Conservation (phyloP, 2,329 filamentous ascomycete genomes). For the Paraphoma chrysanthemicola region DNA sequence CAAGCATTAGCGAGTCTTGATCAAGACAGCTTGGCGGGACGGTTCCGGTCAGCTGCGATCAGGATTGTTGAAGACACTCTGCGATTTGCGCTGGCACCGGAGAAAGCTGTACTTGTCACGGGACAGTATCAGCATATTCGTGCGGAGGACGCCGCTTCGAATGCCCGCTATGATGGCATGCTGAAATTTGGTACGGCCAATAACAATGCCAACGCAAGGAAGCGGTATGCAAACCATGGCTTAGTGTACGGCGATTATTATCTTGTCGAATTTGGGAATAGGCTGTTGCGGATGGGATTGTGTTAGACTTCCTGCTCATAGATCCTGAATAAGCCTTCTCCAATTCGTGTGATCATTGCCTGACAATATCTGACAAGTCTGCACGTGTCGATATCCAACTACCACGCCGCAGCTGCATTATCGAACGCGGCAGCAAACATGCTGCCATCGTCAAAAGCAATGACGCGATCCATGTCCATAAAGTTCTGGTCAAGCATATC, state of each 20-base stretch:
- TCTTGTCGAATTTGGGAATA: conserved; percentile 53
- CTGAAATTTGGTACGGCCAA: conserved; percentile 54
- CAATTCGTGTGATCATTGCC: too few relatives aligned
- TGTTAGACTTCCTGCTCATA: conserved; percentile 3
- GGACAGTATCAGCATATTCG: conserved; percentile 20
- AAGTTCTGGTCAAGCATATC: conserved; percentile 24
- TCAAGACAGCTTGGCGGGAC: conserved; percentile 38
- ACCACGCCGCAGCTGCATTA: background rate
- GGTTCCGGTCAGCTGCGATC: conserved; percentile 19
- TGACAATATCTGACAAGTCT: too few relatives aligned
- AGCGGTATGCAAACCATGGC: conserved; percentile 52
- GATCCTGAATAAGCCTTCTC: too few relatives aligned
- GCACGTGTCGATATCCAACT: background rate
- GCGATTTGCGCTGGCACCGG: conserved; percentile 32
- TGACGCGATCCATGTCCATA: conserved; percentile 25
- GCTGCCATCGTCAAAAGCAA: conserved; percentile 30
- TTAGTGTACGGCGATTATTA: conserved; percentile 58
- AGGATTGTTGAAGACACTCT: conserved; percentile 25
- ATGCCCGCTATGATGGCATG: conserved; percentile 49
- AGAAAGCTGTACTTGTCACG: conserved; percentile 21
- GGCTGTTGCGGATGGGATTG: conserved; percentile 41
- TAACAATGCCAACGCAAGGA: conserved; percentile 51
- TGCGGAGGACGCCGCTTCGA: conserved; percentile 26
- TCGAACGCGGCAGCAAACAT: conserved; percentile 25
- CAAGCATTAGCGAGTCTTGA: conserved; percentile 33